A percentile compares a stretch with the other conserved stretches of the same genome.
These are phyloP conservation scores for Lolium perenne DNA, from an alignment of 176 grass and related monocot genomes.

Conservation along the genomic window DNA sequence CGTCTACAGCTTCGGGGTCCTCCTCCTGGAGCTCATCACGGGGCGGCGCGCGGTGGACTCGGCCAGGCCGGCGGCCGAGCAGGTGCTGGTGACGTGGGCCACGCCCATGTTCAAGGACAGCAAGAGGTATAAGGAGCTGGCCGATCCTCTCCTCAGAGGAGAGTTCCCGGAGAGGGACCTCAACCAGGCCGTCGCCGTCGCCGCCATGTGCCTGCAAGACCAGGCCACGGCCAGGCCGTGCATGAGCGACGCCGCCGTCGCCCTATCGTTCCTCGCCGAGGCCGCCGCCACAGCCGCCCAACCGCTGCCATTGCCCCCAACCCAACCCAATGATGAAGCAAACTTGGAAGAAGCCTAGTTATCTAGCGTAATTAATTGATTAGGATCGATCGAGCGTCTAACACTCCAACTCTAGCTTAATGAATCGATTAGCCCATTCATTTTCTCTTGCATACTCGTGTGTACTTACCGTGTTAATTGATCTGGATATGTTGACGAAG, in stretches of 20 bases:
- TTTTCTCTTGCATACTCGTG: too few species aligned
- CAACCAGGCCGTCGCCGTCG: slow-evolving; percentile 33
- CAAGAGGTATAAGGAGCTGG: slow-evolving; percentile 3
- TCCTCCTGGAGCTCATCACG: slow-evolving; percentile 22
- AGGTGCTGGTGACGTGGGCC: slow-evolving; percentile 25
- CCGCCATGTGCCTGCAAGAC: slow-evolving; percentile 23
- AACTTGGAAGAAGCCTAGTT: neutral
- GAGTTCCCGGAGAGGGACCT: slow-evolving; percentile 8
- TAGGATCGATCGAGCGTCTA: neutral
- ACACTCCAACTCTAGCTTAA: too few species aligned
- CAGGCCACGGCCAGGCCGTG: slow-evolving; percentile 26
- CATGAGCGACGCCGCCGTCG: slow-evolving; percentile 32
- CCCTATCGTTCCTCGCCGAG: slow-evolving; percentile 16
- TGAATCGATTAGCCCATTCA: too few species aligned
- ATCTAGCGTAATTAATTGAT: neutral
- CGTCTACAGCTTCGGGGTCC: slow-evolving; percentile 22
- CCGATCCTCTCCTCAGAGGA: neutral
- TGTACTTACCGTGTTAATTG: too few species aligned
- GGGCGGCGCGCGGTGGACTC: neutral
- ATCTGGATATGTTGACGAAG: neutral
- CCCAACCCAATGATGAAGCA: neutral
- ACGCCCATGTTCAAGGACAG: slow-evolving; percentile 35
- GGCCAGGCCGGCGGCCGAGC: neutral
- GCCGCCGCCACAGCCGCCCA: slow-evolving; percentile 8
- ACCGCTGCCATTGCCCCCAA: neutral